phyloP scores from a whole-genome alignment of 2,329 filamentous ascomycete species.

The Catunica adiposa region DNA sequence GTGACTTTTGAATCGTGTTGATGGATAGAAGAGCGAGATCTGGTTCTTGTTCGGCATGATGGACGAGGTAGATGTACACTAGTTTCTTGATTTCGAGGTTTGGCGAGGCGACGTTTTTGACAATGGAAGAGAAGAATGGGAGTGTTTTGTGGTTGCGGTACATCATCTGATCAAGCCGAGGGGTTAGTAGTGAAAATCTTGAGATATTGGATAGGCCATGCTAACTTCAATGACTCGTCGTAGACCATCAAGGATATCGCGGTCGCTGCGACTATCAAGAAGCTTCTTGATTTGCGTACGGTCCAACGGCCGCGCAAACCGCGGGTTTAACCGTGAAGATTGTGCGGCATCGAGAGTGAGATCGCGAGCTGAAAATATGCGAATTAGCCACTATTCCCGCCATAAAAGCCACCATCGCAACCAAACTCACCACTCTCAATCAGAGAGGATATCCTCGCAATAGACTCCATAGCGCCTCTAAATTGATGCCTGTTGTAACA shows the following conservation, averaged over 20 bases:
- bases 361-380: constrained; percentile 55
- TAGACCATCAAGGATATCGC: constrained; percentile 82
- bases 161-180: constrained; percentile 56
- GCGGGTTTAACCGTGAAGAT: constrained; percentile 54
- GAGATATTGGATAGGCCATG: constrained; percentile 12
- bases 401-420: not conserved
- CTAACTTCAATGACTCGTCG: constrained; percentile 73
- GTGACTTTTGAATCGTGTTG: constrained; percentile 96
- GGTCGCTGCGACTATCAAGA: constrained; percentile 81
- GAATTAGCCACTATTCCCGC: not conserved
- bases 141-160: constrained; percentile 78
- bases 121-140: constrained; percentile 89
- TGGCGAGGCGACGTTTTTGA: constrained; percentile 92
- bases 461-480: constrained; percentile 62
- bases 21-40: constrained; percentile 91
- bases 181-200: not conserved
- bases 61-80: constrained; percentile 94
- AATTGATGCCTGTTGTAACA: not conserved
- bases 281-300: constrained; percentile 84
- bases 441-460: constrained; percentile 81
- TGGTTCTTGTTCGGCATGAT: constrained; percentile 90
- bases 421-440: constrained; percentile 68
- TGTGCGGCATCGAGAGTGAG: constrained; percentile 94
- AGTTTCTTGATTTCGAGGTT: constrained; percentile 94
- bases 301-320: constrained; percentile 49